Evolutionary conservation across 1,284 basidiomycete species (phyloP), one percentile per base, ranked within the genome.

Genomic region (Tilletiopsis washingtonensis): DNA sequence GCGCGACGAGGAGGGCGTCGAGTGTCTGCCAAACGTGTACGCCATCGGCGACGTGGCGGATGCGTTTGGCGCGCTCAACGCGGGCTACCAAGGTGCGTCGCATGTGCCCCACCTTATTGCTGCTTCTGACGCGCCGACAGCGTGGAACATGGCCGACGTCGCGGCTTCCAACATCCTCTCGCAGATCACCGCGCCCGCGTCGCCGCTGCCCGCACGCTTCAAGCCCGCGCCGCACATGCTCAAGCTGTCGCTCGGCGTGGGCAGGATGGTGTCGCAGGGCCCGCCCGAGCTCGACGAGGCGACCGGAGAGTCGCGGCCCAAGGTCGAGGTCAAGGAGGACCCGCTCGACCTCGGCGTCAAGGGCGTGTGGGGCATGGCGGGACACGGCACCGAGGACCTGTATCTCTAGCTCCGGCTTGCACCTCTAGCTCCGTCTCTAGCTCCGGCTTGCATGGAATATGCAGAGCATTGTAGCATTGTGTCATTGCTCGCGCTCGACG

Each of bases 101-200:
- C 29, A 9, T 34, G 29, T 34, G 29, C 29, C n/a, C 29, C 9
- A n/a, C 9, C 29, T 34, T 9, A 34, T n/a, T 9, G n/a, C n/a
- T n/a, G 29, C n/a, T 34, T 34, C 29, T 34, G 9, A 9, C 29
- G 9, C 29, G 9, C 29, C n/a, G 29, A 9, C 29, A 34, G 70
- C 70, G 1, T 73, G 70, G 70, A 59, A 51, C 40, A 71, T 71
- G 70, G 70, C 67, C 9, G 70, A 73, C 40, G 47, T 68, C 3
- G 70, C 69, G 2, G 59, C 64, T 0, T 64, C 65, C 39, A 73
- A 73, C 54, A 69, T 73, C 26, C 43, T 71, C 20, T 48, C 60
- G 12, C 64, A 66, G 25, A 60, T 69, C 40, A 41, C 50, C 21
- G 43, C 23, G 15, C 12, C 40, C 15, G 17, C 34, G 17, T 24